Conservation (phyloP, 129 eudicot species). For the carrot (Daucus carota) region DH1_v3.0 NC_030389.2:38044501-38045000, state of each 20-base stretch:
- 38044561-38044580: slow-evolving; percentile 3
- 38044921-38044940: slow-evolving; percentile 6
- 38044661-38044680: slow-evolving; percentile 10
- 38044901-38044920: slow-evolving; percentile 18
- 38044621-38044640: slow-evolving; percentile 21
- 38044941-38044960: not conserved
- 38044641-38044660: slow-evolving; percentile 30
- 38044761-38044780: slow-evolving; percentile 23
- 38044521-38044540: slow-evolving; percentile 14
- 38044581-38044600: not conserved
- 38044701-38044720: slow-evolving; percentile 7
- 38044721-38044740: slow-evolving; percentile 6
- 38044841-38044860: slow-evolving; percentile 3
- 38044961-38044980: slow-evolving; percentile 12
- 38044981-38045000: slow-evolving; percentile 10
- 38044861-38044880: slow-evolving; percentile 20
- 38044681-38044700: slow-evolving; percentile 11
- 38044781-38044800: slow-evolving; percentile 23
- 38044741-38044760: slow-evolving; percentile 23
- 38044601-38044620: slow-evolving; percentile 25
- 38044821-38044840: slow-evolving; percentile 11
- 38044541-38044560: slow-evolving; percentile 3
- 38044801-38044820: slow-evolving; percentile 18
- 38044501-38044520: slow-evolving; percentile 20
- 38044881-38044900: slow-evolving; percentile 19